Base-by-base conservation (phyloP, 2,329 filamentous ascomycete species). In the Botrytis squamosa region DNA sequence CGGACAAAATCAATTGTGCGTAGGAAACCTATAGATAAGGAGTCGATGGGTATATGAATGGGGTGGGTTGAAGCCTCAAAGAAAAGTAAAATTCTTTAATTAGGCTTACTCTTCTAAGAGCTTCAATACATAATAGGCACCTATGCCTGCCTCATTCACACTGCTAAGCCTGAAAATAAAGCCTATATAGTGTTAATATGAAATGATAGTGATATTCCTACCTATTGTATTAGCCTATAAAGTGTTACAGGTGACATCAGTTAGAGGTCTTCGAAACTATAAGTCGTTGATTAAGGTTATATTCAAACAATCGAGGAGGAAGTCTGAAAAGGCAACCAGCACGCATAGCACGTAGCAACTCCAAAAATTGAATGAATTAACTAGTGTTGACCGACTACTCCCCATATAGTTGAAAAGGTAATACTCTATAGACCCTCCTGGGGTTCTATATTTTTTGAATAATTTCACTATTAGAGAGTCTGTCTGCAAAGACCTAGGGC, bases 31-130 rank as follows among this genome's bases (percentile, higher is more conserved):
- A 33, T 0, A 20, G 29, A 60, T 60, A 60, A 60, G 33, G 33
- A 60, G 57, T 60, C 57, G 29, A 60, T 60, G 57, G 57, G 33
- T 60, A 60, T 60, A 60, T 60, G 57, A 60, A 60, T 60, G 57
- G 57, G 29, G 57, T 36, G 29, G 29, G 57, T 36, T 60, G 57
- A 60, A 60, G 57, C 57, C 57, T 60, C 29, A 60, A 60, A 60
- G 29, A 36, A 60, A 36, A 60, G 57, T 60, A 60, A 60, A 60
- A 33, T 18, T 33, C 29, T 36, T 33, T 60, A 60, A 29, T 57
- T 33, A 29, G 57, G 7, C 18, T 20, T 36, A 36, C n/a, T 60
- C 6, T 36, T 60, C 57, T 20, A 33, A 60, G 57, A 57, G 57
- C 29, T 60, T 60, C 57, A 60, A 36, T 7, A 60, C 57, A 20